phyloP scores from a whole-genome alignment of 2,329 filamentous ascomycete species.

The Cercospora sp. region DNA sequence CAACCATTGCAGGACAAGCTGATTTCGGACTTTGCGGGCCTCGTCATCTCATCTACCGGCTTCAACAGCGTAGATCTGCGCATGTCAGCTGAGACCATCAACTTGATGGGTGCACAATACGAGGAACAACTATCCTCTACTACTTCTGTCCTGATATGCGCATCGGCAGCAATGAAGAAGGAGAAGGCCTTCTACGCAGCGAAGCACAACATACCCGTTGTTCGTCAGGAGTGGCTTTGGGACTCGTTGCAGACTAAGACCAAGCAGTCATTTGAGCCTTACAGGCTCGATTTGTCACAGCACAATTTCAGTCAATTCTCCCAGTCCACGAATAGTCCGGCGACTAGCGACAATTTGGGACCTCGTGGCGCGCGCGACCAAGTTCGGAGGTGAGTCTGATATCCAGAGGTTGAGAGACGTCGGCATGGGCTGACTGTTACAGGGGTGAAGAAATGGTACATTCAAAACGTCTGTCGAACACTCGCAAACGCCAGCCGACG shows the following conservation, averaged over 20 bases:
- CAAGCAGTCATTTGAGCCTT: constrained; percentile 50
- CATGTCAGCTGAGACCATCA: constrained; percentile 76
- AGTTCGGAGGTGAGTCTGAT: constrained; percentile 19
- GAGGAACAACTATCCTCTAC: constrained; percentile 71
- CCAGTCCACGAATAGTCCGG: constrained; percentile 23
- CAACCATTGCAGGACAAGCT: constrained; percentile 64
- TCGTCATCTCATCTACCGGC: constrained; percentile 56
- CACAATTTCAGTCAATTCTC: constrained; percentile 25
- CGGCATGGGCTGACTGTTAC: constrained; percentile 18
- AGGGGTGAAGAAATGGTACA: constrained; percentile 22
- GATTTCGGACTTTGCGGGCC: constrained; percentile 60
- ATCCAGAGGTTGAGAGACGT: constrained; percentile 2
- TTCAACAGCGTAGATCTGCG: constrained; percentile 69
- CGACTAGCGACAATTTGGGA: constrained; percentile 8
- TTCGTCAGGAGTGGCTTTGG: constrained; percentile 82
- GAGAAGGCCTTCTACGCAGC: constrained; percentile 79
- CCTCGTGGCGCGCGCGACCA: constrained; percentile 11
- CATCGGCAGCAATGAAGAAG: constrained; percentile 51
- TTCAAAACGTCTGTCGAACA: constrained; percentile 36
- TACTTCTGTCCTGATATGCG: constrained; percentile 74
- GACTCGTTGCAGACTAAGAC: constrained; percentile 63
- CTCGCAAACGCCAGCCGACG: constrained; percentile 34
- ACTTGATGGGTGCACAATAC: constrained; percentile 71
- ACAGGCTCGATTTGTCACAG: constrained; percentile 27
- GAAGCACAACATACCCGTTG: constrained; percentile 76